Conservation (phyloP, 208 protist genomes). For the Crithidia mellificae region DNA sequence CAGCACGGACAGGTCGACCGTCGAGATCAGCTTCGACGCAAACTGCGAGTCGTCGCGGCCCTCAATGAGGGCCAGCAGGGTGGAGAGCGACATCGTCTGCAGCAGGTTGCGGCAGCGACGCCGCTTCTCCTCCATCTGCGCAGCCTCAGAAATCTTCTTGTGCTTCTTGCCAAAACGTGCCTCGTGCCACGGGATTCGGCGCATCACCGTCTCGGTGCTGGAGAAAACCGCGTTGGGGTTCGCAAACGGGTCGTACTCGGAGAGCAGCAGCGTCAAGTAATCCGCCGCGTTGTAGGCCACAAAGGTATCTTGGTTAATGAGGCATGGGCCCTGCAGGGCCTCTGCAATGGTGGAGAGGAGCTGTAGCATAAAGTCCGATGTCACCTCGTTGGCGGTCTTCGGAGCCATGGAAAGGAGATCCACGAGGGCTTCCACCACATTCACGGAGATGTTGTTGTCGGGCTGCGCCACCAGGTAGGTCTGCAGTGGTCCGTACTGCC, state of each 20-base stretch:
- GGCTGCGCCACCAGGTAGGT: conserved; percentile 63
- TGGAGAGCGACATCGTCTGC: conserved; percentile 38
- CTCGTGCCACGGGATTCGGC: conserved; percentile 19
- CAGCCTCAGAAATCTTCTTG: background rate
- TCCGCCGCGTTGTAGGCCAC: conserved; percentile 53
- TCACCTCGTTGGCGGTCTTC: conserved; percentile 40
- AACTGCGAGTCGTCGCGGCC: conserved; percentile 52
- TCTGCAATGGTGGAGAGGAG: conserved; percentile 51
- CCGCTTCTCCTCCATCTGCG: conserved; percentile 18
- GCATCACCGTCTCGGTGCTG: conserved; percentile 26
- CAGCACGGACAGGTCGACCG: conserved; percentile 43
- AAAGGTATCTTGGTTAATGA: conserved; percentile 54
- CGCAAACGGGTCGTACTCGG: conserved; percentile 15
- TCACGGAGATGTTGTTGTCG: conserved; percentile 56
- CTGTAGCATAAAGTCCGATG: conserved; percentile 43
- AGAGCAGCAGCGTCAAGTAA: conserved; percentile 47
- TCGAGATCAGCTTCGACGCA: conserved; percentile 36
- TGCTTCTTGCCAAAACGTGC: conserved; percentile 3
- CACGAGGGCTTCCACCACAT: conserved; percentile 65
- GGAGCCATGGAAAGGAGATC: conserved; percentile 47
- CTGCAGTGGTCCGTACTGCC: conserved; percentile 59
- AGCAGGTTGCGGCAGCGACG: conserved; percentile 23
- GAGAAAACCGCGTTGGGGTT: conserved; percentile 23
- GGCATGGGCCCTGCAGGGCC: conserved; percentile 58
- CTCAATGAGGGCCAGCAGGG: conserved; percentile 60